Percentiles rank a stretch among this genome's conserved stretches.
Conservation (phyloP, 768 basidiomycete genomes). For the Fomitopsis serialis region DNA sequence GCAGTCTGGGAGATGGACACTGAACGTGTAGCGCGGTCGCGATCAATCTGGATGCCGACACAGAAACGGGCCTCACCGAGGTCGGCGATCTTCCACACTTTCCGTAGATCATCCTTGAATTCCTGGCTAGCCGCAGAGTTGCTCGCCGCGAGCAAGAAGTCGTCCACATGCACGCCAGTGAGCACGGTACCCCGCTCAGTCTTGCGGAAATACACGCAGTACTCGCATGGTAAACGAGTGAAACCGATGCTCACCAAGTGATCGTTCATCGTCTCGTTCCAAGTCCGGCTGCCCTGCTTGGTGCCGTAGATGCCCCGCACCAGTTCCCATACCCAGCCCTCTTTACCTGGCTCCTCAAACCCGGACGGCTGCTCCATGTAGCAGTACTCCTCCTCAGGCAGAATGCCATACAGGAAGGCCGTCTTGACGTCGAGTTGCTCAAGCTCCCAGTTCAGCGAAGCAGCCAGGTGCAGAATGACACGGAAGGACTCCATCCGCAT, state of each 20-base stretch:
- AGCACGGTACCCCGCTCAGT: conserved; percentile 6
- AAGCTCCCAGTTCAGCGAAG: conserved; percentile 28
- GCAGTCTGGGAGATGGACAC: conserved; percentile 14
- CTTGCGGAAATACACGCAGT: conserved; percentile 9
- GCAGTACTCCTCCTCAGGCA: no score
- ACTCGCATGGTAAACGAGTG: conserved; percentile 8
- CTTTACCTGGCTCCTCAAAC: no score
- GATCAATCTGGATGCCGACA: conserved; percentile 32
- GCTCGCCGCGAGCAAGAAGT: conserved; percentile 9
- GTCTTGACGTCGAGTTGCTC: conserved; percentile 37
- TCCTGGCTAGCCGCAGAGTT: conserved; percentile 20
- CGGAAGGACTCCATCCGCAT: conserved; percentile 34
- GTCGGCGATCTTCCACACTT: conserved; percentile 29
- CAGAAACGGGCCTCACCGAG: no score
- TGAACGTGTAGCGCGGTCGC: conserved; percentile 17
- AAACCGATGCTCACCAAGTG: conserved; percentile 8
- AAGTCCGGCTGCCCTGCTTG: no score
- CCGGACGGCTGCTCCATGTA: no score
- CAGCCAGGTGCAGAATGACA: conserved; percentile 31
- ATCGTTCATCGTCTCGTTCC: conserved; percentile 1
- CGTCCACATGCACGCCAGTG: conserved; percentile 18
- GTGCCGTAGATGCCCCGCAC: no score
- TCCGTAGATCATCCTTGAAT: conserved; percentile 24
- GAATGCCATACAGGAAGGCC: no score
- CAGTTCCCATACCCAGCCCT: no score